Evolutionary conservation across 345 rosid genomes (phyloP), one percentile per base, ranked within the genome.

Genomic region (Arabis alpina): DNA sequence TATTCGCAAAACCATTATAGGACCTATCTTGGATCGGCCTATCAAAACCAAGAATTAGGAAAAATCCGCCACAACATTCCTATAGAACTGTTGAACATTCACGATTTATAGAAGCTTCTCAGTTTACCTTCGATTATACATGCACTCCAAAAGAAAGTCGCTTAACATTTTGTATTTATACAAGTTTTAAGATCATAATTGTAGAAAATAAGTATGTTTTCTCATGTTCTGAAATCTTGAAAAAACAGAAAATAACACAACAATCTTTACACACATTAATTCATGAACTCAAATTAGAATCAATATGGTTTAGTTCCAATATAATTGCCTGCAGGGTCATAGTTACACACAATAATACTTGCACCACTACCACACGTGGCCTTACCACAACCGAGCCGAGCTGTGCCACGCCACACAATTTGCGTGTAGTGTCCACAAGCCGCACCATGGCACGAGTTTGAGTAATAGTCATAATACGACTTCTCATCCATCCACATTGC

Each of bases 361-460:
- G 82, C 83, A 42, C 90, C 89, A 45, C 25, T 80, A 47, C 28
- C 58, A 80, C 96, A 87, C 41, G 5, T 80, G 25, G 83, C 84
- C 79, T 82, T 86, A 39, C 89, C 91, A 72, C 96, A 90, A 7
- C 96, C 93, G 0, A 90, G 53, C 7, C 76, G 73, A 57, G 74
- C 76, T 2, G 91, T 76, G 57, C 74, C 60, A 24, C 83, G 77
- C 93, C 93, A 87, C 40, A 90, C 93, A 27, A 86, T 81, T 66
- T 89, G 91, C 2, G 96, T 87, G 59, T 89, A 89, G 62, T 89
- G 96, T 13, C 83, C 82, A 72, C 96, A 90, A 45, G 66, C 70
- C 23, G 77, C 36, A 4, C 82, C 83, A 2, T 73, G 64, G 12
- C 96, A 89, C 3, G 77, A 64, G 66, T 86, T 89, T 14, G 92